Base-by-base conservation (phyloP, 345 rosid species). In the Luvunga scandens region DNA sequence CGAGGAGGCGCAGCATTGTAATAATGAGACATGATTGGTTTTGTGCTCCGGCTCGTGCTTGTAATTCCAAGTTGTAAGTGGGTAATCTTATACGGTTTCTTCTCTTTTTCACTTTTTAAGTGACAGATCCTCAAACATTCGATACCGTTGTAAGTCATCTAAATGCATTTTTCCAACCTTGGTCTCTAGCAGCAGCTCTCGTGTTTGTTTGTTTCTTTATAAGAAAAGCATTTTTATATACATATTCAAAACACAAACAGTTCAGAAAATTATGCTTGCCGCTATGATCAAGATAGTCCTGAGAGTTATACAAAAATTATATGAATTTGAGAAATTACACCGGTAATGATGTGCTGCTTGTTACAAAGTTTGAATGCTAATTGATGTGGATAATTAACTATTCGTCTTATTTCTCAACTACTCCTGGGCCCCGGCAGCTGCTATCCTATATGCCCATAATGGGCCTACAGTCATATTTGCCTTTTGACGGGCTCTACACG, bases 21-120 rank as follows among this genome's bases (percentile, higher is more conserved):
- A 38, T 36, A 65, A 57, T 61, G 66, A 76, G 67, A 75, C 21
- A 53, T 30, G 34, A 53, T 9, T 33, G 28, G 30, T 62, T 50
- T 28, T 28, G 14, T 70, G 24, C 16, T 34, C n/a, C 42, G 0
- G 77, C 67, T 77, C 56, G 73, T 78, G 25, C 77, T 39, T 75
- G 77, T 62, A 59, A 56, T 76, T 69, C 28, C 39, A 24, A 53
- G 66, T 55, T 81, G 81, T 69, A 18, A 30, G 27, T 36, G 27
- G 30, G 21, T 71, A 67, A 73, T 25, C 19, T 53, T 56, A 27
- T 74, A 61, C 74, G 10, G 7, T 75, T 53, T 62, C 53, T 4
- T 38, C 38, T 16, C 59, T 1, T 9, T 72, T 38, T 62, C 3
- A 22, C 18, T 28, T 62, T 63, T 42, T 42, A 57, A 16, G 31